Conservation (phyloP, 345 rosid genomes). For the Citrus maxima region DNA sequence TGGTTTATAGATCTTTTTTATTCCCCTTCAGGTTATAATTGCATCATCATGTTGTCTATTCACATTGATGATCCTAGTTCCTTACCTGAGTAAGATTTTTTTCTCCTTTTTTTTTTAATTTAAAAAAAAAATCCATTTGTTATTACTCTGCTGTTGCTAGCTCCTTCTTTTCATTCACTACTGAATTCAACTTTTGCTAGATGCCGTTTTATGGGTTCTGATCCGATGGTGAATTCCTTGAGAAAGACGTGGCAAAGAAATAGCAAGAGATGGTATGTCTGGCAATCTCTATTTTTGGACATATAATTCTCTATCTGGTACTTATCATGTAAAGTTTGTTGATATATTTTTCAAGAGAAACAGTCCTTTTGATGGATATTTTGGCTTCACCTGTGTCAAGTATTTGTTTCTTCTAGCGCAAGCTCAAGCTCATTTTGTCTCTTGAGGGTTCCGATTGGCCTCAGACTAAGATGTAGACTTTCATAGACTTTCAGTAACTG, state of each 20-base stretch:
- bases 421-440: neutral
- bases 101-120: neutral
- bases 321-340: neutral
- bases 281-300: conserved; percentile 2
- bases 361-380: neutral
- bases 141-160: neutral
- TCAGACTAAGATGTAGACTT: neutral
- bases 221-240: conserved; percentile 32
- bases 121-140: neutral
- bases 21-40: conserved; percentile 46
- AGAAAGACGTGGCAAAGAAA: conserved; percentile 59
- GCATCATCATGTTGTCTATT: conserved; percentile 49
- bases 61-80: conserved; percentile 51
- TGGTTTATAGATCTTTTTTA: neutral
- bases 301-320: conserved; percentile 2
- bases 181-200: conserved; percentile 29
- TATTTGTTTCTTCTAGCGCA: conserved; percentile 3
- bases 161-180: conserved; percentile 13
- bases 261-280: conserved; percentile 49
- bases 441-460: conserved; percentile 2
- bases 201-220: conserved; percentile 64
- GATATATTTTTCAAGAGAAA: neutral
- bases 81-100: conserved; percentile 64
- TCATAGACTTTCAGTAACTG: neutral
- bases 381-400: neutral